Conservation (phyloP, 1,284 basidiomycete genomes). For the Sparassis latifolia region DNA sequence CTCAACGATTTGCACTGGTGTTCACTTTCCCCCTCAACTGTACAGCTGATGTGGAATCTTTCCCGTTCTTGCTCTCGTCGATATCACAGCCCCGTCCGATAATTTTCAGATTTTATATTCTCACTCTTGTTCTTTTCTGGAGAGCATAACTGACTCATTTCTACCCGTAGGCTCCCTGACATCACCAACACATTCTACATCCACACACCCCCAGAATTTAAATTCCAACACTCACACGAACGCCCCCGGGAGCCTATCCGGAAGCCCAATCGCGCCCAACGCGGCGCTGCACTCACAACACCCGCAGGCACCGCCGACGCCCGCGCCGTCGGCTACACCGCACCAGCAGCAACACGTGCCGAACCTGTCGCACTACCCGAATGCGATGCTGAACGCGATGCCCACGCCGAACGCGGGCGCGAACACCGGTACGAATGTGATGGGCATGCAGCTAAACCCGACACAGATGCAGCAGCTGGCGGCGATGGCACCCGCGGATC, state of each 20-base stretch:
- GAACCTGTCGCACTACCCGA: neutral
- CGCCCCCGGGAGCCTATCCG: neutral
- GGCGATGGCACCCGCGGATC: conserved; percentile 9
- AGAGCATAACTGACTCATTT: too few species aligned
- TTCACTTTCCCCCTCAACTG: too few species aligned
- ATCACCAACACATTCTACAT: too few species aligned
- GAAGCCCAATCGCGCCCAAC: conserved; percentile 2
- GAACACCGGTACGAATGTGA: conserved; percentile 1
- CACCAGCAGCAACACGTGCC: neutral
- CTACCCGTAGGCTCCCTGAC: too few species aligned
- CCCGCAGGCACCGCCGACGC: neutral
- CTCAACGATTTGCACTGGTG: too few species aligned
- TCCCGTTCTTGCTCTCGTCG: too few species aligned
- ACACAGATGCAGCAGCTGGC: conserved; percentile 13
- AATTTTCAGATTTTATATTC: too few species aligned
- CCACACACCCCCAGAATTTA: neutral
- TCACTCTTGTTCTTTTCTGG: too few species aligned
- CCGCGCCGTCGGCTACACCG: neutral
- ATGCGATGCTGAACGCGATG: conserved; percentile 1
- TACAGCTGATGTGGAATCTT: too few species aligned
- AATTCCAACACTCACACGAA: neutral
- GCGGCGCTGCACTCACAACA: neutral
- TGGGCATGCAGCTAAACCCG: conserved; percentile 2
- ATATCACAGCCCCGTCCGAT: too few species aligned
- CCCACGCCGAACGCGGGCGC: conserved; percentile 6